Percentiles rank a stretch among this genome's conserved stretches.
These are phyloP conservation scores for Gonium pectorale DNA, from an alignment of 139 green algal species.

Conservation along the genomic window DNA sequence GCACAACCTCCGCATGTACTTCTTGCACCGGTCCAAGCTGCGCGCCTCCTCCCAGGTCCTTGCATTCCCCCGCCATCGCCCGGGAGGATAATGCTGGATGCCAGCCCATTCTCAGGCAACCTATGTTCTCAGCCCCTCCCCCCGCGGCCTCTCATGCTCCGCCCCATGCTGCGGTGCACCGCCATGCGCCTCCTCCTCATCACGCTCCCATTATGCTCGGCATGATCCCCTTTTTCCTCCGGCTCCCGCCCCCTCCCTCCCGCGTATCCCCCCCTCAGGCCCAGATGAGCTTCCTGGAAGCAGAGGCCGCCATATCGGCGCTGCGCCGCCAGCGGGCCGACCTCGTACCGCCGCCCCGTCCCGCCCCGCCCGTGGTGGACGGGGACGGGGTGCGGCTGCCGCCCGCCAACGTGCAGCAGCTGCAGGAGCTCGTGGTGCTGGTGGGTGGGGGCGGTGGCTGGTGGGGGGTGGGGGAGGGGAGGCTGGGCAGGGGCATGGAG, in stretches of 20 bases:
- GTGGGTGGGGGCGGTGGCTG: neutral
- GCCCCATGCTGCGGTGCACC: too few species aligned
- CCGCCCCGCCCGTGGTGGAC: slow-evolving; percentile 2
- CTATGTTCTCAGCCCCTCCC: too few species aligned
- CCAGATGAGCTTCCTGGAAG: slow-evolving; percentile 61
- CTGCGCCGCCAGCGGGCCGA: slow-evolving; percentile 45
- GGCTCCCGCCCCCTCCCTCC: neutral
- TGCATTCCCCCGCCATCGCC: too few species aligned
- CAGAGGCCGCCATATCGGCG: slow-evolving; percentile 55
- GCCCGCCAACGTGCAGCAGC: slow-evolving; percentile 18
- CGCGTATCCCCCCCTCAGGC: slow-evolving; percentile 35
- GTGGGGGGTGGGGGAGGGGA: neutral
- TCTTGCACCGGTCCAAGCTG: too few species aligned
- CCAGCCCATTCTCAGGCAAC: too few species aligned
- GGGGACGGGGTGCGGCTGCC: slow-evolving; percentile 31
- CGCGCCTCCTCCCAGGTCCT: too few species aligned
- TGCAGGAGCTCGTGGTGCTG: slow-evolving; percentile 49
- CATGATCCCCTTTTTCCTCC: neutral
- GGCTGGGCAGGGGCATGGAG: neutral
- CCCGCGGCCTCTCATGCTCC: too few species aligned
- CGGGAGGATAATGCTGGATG: too few species aligned
- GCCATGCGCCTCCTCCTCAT: neutral
- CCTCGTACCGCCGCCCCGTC: slow-evolving; percentile 21
- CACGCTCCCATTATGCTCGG: neutral
- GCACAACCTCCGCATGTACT: too few species aligned